These are phyloP conservation scores for Septoria petroselini DNA, from an alignment of 2,329 filamentous ascomycete species.

Conservation along the genomic window DNA sequence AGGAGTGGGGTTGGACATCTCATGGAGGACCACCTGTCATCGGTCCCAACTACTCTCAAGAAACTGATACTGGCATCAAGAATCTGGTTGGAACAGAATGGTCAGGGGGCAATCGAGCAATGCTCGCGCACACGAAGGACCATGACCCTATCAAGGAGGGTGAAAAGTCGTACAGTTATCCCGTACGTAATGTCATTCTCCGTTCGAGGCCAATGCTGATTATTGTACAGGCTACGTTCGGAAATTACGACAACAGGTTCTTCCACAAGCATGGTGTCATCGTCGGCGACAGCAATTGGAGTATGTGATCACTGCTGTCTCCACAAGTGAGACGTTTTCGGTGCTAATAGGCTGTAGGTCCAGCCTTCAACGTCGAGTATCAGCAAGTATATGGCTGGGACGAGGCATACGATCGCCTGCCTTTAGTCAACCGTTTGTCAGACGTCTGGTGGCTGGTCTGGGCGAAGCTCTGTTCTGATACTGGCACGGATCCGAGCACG, in stretches of 20 bases:
- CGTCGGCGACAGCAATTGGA: conserved; percentile 6
- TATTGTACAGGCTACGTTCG: conserved; percentile 1
- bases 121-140: not conserved
- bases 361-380: no score
- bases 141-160: not conserved
- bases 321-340: not conserved
- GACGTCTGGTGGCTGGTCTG: conserved; percentile 22
- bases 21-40: not conserved
- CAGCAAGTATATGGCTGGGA: no score
- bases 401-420: not conserved
- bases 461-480: conserved; percentile 11
- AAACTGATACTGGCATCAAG: not conserved
- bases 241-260: conserved; percentile 7
- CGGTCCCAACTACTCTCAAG: not conserved
- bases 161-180: conserved; percentile 4
- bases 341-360: not conserved
- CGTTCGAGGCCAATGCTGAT: not conserved
- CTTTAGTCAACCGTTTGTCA: conserved; percentile 17
- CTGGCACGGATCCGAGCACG: not conserved
- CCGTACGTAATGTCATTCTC: conserved; percentile 1
- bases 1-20: conserved; percentile 12
- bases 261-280: conserved; percentile 10
- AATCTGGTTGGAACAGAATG: not conserved
- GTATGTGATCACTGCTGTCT: not conserved
- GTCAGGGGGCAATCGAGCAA: not conserved